Evolutionary conservation across 257 asterid genomes (phyloP), one percentile per base, ranked within the genome.

Genomic region (Plantago ovata): DNA sequence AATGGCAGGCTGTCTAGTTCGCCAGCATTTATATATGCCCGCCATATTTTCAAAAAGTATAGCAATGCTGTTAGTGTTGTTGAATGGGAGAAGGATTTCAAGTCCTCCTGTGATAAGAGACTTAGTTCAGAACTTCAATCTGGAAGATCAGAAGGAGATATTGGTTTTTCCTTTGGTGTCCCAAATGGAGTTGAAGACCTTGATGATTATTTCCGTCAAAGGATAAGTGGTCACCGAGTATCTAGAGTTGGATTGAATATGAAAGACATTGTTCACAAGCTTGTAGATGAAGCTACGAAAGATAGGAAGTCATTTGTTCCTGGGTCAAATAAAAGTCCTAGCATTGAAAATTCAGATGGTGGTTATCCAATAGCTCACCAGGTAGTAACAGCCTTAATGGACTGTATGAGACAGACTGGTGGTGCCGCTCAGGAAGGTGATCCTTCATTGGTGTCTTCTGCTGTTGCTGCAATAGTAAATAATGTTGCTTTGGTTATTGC

Each of bases 391-490:
- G 94, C 96, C 56, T 75, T 93, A 79, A 78, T 89, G 77, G 99
- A 93, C 60, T 93, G 99, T 83, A 93, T 93, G 94, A 89, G 87
- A 65, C 97, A 89, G 76, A 93, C 99, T 65, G 99, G 99, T 53
- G 99, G 99, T 70, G 97, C 99, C 28, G 99, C 99, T 70, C 99
- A 93, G 80, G 99, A 93, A 85, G 99, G 97, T 36, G 97, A 89
- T 61, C 99, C 99, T 53, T 77, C 84, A 19, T 75, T 93, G 81
- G 95, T 93, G 55, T 86, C 99, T 28, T 89, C 95, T 21, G 99
- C 99, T 41, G 76, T 93, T 75, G 82, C 95, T 67, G 97, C 97
- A 53, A 83, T 93, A 69, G 73, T 93, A 36, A 70, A 77, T 72
- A 93, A 69, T 60, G 83, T 84, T 53, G 96, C 95, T 44, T 87